These are phyloP conservation scores for Glutinoglossum americanum DNA, from an alignment of 495 filamentous ascomycete genomes.

Conservation along the genomic window DNA sequence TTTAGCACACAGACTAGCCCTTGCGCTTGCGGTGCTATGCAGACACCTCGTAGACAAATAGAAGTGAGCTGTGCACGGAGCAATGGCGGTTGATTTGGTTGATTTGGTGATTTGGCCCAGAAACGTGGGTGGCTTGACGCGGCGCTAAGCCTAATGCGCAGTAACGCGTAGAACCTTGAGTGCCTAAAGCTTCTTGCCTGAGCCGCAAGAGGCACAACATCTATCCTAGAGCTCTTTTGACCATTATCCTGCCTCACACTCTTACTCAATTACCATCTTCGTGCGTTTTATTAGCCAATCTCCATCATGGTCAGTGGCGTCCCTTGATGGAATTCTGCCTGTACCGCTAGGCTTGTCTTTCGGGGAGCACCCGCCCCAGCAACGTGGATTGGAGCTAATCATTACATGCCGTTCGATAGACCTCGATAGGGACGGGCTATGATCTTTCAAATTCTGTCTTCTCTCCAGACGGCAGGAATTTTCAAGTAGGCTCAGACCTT, in stretches of 20 bases:
- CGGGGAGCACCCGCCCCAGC: too few species aligned
- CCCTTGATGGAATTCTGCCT: not conserved
- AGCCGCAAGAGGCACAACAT: not conserved
- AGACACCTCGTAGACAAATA: too few species aligned
- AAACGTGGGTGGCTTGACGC: not conserved
- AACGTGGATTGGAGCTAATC: not conserved
- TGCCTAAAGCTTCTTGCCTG: not conserved
- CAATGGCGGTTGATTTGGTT: too few species aligned
- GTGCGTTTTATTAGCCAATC: not conserved
- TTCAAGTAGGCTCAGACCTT: constrained; percentile 35
- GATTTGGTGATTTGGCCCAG: too few species aligned
- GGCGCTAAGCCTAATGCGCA: not conserved
- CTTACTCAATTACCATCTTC: not conserved
- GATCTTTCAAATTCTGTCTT: constrained; percentile 99
- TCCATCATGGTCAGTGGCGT: not conserved
- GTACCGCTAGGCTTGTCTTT: not conserved
- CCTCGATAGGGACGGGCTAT: constrained; percentile 98
- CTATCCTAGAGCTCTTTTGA: not conserved
- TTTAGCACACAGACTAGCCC: too few species aligned
- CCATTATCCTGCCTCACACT: not conserved
- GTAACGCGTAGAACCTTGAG: not conserved
- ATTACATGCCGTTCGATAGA: constrained; percentile 27
- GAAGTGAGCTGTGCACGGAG: too few species aligned
- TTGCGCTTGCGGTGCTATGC: too few species aligned
- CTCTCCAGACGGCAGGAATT: constrained; percentile 95